These are phyloP conservation scores for Omphalotus guepiniiformis DNA, from an alignment of 768 basidiomycete genomes.

Conservation along the genomic window DNA sequence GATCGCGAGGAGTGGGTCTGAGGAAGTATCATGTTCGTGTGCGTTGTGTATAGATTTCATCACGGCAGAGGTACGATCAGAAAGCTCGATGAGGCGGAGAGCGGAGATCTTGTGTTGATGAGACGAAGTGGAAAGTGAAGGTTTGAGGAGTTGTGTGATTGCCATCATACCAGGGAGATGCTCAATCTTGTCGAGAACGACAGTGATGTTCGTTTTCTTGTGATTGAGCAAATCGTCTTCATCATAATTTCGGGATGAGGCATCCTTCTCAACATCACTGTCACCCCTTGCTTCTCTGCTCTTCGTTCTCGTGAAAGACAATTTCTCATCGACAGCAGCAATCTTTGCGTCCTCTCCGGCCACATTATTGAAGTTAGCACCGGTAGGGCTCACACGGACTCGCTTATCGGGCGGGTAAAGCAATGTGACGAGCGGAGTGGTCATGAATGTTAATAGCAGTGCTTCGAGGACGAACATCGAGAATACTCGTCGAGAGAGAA, in stretches of 20 bases:
- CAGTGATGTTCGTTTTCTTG: conserved; percentile 54
- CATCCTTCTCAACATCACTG: neutral
- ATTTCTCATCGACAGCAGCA: conserved; percentile 6
- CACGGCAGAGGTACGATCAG: conserved; percentile 84
- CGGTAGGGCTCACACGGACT: conserved; percentile 41
- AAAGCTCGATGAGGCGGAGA: conserved; percentile 79
- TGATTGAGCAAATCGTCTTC: conserved; percentile 4
- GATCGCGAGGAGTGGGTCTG: conserved; percentile 70
- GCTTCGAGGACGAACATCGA: conserved; percentile 95
- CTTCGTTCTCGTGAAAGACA: conserved; percentile 8
- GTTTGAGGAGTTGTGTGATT: conserved; percentile 76
- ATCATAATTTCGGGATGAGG: neutral
- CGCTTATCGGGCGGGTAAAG: conserved; percentile 67
- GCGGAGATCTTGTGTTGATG: conserved; percentile 24
- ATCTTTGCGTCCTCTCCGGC: conserved; percentile 31
- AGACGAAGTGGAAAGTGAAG: conserved; percentile 16
- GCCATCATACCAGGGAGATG: conserved; percentile 89
- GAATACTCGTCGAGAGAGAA: conserved; percentile 75
- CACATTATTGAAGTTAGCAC: conserved; percentile 44
- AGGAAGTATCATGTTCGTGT: conserved; percentile 39
- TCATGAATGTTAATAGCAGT: conserved; percentile 78
- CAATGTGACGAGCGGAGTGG: conserved; percentile 66
- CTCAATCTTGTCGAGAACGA: conserved; percentile 88
- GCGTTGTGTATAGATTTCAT: conserved; percentile 75
- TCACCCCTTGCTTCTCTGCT: neutral